These are phyloP conservation scores for Starmerella vitae DNA, from an alignment of 805 yeast genomes.

Conservation along the genomic window DNA sequence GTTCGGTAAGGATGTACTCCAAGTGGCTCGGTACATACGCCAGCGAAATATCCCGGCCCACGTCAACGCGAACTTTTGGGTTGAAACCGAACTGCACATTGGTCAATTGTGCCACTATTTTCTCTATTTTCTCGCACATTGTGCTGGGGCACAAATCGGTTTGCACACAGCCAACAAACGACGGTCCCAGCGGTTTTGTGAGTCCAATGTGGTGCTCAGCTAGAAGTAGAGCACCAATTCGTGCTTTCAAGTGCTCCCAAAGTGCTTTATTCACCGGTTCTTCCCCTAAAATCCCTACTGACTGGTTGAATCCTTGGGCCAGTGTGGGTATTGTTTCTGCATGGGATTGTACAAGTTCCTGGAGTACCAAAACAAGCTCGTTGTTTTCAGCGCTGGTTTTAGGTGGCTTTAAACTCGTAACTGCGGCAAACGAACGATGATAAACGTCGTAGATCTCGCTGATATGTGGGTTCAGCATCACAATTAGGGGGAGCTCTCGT, in stretches of 20 bases:
- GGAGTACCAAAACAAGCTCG: conserved; percentile 40
- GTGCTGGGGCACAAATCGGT: conserved; percentile 50
- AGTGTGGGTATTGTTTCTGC: conserved; percentile 70
- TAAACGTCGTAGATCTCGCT: conserved; percentile 64
- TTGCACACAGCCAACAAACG: conserved; percentile 54
- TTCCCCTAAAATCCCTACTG: conserved; percentile 31
- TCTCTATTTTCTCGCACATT: conserved; percentile 49
- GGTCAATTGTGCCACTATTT: conserved; percentile 71
- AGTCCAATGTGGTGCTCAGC: conserved; percentile 74
- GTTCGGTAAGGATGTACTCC: conserved; percentile 76
- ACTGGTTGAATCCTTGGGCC: conserved; percentile 72
- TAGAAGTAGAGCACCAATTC: conserved; percentile 74
- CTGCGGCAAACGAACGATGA: conserved; percentile 48
- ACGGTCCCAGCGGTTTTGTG: conserved; percentile 34
- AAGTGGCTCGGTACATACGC: conserved; percentile 81
- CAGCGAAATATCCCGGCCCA: conserved; percentile 44
- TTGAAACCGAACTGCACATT: conserved; percentile 68
- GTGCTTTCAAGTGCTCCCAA: conserved; percentile 63
- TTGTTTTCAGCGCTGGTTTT: conserved; percentile 41
- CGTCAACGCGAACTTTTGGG: conserved; percentile 46
- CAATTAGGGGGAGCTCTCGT: conserved; percentile 67
- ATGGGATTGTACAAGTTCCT: conserved; percentile 56
- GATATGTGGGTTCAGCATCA: conserved; percentile 74
- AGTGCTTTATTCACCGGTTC: conserved; percentile 47
- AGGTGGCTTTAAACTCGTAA: conserved; percentile 34